Conservation (phyloP, 2,329 filamentous ascomycete genomes). For the Alternaria sp. region DNA sequence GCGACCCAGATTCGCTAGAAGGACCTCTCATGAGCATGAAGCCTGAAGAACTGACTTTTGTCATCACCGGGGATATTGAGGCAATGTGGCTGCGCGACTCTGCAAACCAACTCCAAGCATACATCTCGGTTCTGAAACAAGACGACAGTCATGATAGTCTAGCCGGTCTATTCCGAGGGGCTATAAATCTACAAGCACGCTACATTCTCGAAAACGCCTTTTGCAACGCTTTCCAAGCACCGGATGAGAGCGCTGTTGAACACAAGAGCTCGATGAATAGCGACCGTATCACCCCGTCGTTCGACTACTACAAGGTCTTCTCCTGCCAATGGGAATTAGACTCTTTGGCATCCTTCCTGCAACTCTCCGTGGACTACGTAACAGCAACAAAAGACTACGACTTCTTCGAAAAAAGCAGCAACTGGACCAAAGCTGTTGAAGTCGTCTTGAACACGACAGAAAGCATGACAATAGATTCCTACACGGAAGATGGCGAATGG, state of each 20-base stretch:
- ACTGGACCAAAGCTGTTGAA: slow-evolving; percentile 55
- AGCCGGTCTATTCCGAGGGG: slow-evolving; percentile 70
- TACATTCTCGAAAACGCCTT: slow-evolving; percentile 67
- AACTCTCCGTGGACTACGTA: slow-evolving; percentile 56
- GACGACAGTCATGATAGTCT: slow-evolving; percentile 57
- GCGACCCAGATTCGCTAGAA: not conserved
- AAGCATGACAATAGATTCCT: slow-evolving; percentile 56
- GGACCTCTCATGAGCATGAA: slow-evolving; percentile 4
- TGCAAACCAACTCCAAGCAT: slow-evolving; percentile 75
- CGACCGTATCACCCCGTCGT: slow-evolving; percentile 53
- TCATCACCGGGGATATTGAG: slow-evolving; percentile 65
- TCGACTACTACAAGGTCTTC: slow-evolving; percentile 55
- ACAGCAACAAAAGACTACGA: slow-evolving; percentile 52
- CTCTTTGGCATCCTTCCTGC: slow-evolving; percentile 57
- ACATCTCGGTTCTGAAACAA: slow-evolving; percentile 63
- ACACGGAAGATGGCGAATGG: slow-evolving; percentile 53
- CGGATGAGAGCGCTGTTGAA: slow-evolving; percentile 52
- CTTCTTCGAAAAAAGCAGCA: slow-evolving; percentile 53
- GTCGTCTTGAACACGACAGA: slow-evolving; percentile 52
- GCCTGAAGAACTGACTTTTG: slow-evolving; percentile 61
- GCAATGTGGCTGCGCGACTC: slow-evolving; percentile 62
- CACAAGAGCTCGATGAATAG: slow-evolving; percentile 46
- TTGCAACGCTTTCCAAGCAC: slow-evolving; percentile 61
- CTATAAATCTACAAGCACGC: slow-evolving; percentile 73
- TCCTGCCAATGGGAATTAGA: slow-evolving; percentile 62